phyloP scores from a whole-genome alignment of 306 rosid genomes.

The Prunus campanulata region DNA sequence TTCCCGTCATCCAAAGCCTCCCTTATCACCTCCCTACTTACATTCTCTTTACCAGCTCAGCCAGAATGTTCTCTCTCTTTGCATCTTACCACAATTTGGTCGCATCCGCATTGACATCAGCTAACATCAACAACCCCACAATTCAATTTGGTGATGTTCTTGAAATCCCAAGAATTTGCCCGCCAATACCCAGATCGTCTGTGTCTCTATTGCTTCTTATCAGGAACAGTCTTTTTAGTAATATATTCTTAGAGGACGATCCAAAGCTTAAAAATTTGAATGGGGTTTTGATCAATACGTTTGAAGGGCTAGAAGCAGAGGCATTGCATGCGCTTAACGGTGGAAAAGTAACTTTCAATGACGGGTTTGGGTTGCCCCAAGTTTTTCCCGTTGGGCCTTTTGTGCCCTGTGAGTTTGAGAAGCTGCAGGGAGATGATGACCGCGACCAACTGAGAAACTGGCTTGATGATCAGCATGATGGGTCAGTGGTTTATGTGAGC shows the following conservation, averaged over 20 bases:
- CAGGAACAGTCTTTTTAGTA: slow-evolving; percentile 10
- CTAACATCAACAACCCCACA: neutral
- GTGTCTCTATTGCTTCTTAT: slow-evolving; percentile 40
- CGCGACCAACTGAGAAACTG: no score
- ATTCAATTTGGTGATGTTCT: neutral
- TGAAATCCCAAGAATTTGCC: slow-evolving; percentile 33
- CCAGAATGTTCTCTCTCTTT: slow-evolving; percentile 42
- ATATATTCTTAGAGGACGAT: slow-evolving; percentile 24
- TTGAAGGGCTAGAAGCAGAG: slow-evolving; percentile 37
- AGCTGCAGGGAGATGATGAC: neutral
- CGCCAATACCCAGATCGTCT: slow-evolving; percentile 37
- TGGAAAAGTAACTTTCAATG: slow-evolving; percentile 18
- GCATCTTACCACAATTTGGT: slow-evolving; percentile 23
- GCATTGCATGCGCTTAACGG: slow-evolving; percentile 24
- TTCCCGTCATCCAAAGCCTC: slow-evolving; percentile 20
- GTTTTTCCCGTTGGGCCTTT: slow-evolving; percentile 51
- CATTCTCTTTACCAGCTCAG: slow-evolving; percentile 39
- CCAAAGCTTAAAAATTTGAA: slow-evolving; percentile 20
- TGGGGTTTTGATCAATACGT: slow-evolving; percentile 51
- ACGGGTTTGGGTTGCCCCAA: slow-evolving; percentile 31
- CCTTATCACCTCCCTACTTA: slow-evolving; percentile 31
- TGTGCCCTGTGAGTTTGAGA: slow-evolving; percentile 45
- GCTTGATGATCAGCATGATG: slow-evolving; percentile 40
- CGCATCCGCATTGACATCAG: neutral
- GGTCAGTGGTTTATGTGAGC: slow-evolving; percentile 49